phyloP scores from a whole-genome alignment of 805 yeast species.

The Tetrapisispora phaffii region DNA sequence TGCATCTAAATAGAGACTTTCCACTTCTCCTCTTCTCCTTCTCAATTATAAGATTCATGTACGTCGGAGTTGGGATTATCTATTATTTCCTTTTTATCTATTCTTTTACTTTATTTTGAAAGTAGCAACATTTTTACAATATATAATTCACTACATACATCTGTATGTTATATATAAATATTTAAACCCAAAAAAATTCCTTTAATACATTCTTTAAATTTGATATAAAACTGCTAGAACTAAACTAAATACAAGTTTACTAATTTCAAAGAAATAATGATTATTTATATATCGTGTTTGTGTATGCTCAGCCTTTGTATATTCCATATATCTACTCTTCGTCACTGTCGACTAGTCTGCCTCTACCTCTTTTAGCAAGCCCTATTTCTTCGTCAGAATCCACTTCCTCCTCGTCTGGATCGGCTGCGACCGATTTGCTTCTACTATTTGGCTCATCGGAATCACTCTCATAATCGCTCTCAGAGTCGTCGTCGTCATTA shows the following conservation, averaged over 20 bases:
- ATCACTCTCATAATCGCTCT: conserved; percentile 30
- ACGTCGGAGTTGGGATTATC: no score
- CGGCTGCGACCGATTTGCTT: conserved; percentile 2
- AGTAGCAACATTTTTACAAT: not conserved
- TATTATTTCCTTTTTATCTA: not conserved
- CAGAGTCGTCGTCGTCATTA: conserved; percentile 26
- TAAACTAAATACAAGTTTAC: no score
- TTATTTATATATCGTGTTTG: not conserved
- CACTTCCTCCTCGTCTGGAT: conserved; percentile 13
- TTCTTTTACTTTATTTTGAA: not conserved
- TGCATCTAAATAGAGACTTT: no score
- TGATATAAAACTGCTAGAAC: no score
- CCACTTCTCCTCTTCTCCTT: no score
- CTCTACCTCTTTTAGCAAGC: conserved; percentile 11
- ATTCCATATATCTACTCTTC: conserved; percentile 12
- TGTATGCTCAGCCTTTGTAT: not conserved
- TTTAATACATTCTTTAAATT: not conserved
- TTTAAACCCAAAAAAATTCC: no score
- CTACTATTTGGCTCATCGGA: conserved; percentile 23
- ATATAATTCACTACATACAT: not conserved
- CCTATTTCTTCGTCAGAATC: conserved; percentile 18
- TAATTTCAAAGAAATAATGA: no score
- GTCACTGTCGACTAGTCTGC: conserved; percentile 17
- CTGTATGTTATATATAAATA: not conserved
- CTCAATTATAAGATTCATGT: no score